These are phyloP conservation scores for Fagopyrum homotropicum DNA, from an alignment of 148 eudicot species.

Conservation along the genomic window DNA sequence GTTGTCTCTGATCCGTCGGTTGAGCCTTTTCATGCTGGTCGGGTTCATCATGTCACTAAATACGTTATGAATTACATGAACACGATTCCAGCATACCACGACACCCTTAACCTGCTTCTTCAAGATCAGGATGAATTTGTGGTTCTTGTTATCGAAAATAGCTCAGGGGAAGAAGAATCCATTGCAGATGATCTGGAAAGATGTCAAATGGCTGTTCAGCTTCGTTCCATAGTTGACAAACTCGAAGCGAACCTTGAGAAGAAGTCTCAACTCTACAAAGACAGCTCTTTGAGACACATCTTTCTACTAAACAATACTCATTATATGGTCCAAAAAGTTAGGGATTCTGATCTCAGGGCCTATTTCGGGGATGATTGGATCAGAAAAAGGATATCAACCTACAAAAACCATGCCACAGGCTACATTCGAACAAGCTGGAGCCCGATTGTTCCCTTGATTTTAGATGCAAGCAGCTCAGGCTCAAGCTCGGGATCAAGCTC, in stretches of 20 bases:
- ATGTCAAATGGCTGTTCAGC: conserved; percentile 32
- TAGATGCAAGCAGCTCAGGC: conserved; percentile 37
- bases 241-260: conserved; percentile 51
- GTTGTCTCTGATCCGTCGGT: conserved; percentile 52
- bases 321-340: conserved; percentile 11
- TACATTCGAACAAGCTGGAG: conserved; percentile 68
- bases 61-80: conserved; percentile 79
- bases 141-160: background rate
- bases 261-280: conserved; percentile 54
- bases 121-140: conserved; percentile 15
- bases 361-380: conserved; percentile 63
- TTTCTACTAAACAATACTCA: conserved; percentile 11
- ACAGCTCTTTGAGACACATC: conserved; percentile 15
- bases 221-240: conserved; percentile 29
- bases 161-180: background rate
- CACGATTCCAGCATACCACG: conserved; percentile 32
- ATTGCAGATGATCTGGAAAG: background rate
- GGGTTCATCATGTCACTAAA: conserved; percentile 58
- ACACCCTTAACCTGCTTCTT: conserved; percentile 50
- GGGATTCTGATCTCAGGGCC: conserved; percentile 9
- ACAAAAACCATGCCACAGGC: conserved; percentile 48
- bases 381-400: conserved; percentile 25
- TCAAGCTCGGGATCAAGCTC: conserved; percentile 13
- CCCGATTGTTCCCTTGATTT: conserved; percentile 33
- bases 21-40: conserved; percentile 66